These are phyloP conservation scores for Lepiota venenata DNA, from an alignment of 768 basidiomycete species.

Conservation along the genomic window DNA sequence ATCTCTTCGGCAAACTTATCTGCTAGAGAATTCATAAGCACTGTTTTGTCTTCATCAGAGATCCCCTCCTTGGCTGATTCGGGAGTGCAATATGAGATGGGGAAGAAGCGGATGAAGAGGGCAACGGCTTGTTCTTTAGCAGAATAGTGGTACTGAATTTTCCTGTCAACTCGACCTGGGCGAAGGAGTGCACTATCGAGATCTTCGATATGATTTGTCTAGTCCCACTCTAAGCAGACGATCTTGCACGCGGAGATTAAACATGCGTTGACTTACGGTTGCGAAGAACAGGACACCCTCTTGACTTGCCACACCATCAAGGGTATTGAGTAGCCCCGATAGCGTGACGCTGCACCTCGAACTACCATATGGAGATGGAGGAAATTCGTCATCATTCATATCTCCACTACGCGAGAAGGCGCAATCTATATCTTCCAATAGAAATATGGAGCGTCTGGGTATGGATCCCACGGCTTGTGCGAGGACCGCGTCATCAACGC, in stretches of 20 bases:
- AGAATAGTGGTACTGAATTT: slow-evolving; percentile 46
- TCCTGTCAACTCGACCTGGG: slow-evolving; percentile 53
- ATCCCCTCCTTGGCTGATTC: slow-evolving; percentile 7
- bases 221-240: neutral
- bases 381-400: neutral
- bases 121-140: slow-evolving; percentile 40
- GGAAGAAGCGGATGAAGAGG: slow-evolving; percentile 50
- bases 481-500: slow-evolving; percentile 46
- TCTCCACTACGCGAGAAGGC: slow-evolving; percentile 46
- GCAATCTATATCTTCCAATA: slow-evolving; percentile 60
- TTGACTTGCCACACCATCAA: slow-evolving; percentile 56
- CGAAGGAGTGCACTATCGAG: slow-evolving; percentile 52
- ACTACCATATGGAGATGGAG: slow-evolving; percentile 12
- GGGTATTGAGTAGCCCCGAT: slow-evolving; percentile 51
- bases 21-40: slow-evolving; percentile 30
- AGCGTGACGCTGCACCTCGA: slow-evolving; percentile 39
- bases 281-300: slow-evolving; percentile 60
- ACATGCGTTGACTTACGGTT: slow-evolving; percentile 32
- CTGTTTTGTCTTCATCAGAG: slow-evolving; percentile 4
- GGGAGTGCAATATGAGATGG: slow-evolving; percentile 22
- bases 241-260: neutral
- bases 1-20: slow-evolving; percentile 35
- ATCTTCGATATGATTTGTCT: slow-evolving; percentile 56
- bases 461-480: slow-evolving; percentile 39
- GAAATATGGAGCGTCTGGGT: slow-evolving; percentile 47